Percentiles rank a stretch among this genome's conserved stretches.
phyloP scores from a whole-genome alignment of 495 filamentous ascomycete species.

The Xylaria acuta region DNA sequence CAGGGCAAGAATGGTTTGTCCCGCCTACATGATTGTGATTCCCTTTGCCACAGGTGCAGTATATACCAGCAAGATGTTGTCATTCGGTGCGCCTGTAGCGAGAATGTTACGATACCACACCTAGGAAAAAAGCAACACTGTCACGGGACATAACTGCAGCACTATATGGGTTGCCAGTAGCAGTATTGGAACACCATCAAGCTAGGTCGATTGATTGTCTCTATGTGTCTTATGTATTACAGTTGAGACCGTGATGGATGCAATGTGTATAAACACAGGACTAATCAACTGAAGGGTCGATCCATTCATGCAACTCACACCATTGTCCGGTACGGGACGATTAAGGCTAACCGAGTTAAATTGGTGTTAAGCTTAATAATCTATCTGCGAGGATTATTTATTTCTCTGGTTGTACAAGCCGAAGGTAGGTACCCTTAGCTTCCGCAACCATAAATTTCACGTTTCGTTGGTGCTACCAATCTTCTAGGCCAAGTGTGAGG shows the following conservation, averaged over 20 bases:
- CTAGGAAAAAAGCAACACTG: background rate
- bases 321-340: background rate
- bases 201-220: background rate
- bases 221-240: background rate
- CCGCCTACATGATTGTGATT: background rate
- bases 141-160: background rate
- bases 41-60: background rate
- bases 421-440: background rate
- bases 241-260: background rate
- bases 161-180: background rate
- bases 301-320: background rate
- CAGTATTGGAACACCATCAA: background rate
- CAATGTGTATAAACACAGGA: background rate
- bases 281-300: background rate
- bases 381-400: background rate
- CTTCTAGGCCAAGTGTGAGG: background rate
- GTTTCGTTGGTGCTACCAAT: background rate
- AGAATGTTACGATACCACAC: background rate
- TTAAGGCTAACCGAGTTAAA: background rate
- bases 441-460: background rate
- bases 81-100: background rate
- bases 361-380: background rate
- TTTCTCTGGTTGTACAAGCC: background rate
- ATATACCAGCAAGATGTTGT: background rate
- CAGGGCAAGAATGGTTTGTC: background rate